phyloP scores from a whole-genome alignment of 257 asterid species.

The Solanum medicagineum region DNA sequence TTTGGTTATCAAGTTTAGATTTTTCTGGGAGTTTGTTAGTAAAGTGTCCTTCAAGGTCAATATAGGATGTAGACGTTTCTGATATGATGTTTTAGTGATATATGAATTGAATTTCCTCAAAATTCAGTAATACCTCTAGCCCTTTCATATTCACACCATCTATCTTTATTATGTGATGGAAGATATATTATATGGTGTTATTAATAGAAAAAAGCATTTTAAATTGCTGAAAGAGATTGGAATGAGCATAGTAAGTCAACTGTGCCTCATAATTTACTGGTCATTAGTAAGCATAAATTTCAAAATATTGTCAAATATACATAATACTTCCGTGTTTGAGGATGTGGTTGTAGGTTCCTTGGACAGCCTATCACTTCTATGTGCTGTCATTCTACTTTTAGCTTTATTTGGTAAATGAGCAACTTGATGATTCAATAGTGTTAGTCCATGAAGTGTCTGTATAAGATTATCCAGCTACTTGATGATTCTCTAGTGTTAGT shows the following conservation, averaged over 20 bases:
- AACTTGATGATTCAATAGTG: neutral
- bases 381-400: neutral
- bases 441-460: neutral
- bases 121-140: neutral
- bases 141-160: neutral
- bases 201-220: neutral
- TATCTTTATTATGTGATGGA: neutral
- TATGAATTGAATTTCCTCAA: neutral
- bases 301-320: neutral
- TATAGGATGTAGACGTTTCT: neutral
- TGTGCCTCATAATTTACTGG: neutral
- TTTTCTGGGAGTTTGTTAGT: neutral
- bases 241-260: neutral
- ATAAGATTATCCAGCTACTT: neutral
- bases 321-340: neutral
- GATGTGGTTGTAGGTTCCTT: neutral
- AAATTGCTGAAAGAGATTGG: neutral
- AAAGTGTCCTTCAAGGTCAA: neutral
- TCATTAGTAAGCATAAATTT: neutral
- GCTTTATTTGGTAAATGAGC: neutral
- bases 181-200: neutral
- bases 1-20: neutral
- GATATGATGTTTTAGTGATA: neutral
- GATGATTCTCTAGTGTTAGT: neutral
- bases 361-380: neutral